phyloP scores from a whole-genome alignment of 129 eudicot species.

The sunflower (Helianthus annuus) region DNA sequence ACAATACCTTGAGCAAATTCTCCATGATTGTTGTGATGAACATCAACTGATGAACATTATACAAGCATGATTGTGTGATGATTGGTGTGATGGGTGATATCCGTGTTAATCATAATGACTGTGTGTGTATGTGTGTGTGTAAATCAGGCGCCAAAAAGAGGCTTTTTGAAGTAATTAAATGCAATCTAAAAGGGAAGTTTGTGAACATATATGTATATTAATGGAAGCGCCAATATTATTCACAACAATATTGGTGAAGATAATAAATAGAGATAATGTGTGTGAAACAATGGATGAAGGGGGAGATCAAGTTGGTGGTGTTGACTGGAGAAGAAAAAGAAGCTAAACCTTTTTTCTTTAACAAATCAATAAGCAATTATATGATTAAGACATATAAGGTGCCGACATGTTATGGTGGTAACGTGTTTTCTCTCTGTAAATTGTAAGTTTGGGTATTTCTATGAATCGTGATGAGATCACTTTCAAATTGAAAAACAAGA shows the following conservation, averaged over 20 bases:
- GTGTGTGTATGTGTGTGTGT: not conserved
- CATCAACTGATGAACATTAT: too few species aligned
- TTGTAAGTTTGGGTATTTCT: too few species aligned
- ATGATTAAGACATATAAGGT: too few species aligned
- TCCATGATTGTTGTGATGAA: conserved; percentile 31
- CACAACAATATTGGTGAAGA: conserved; percentile 28
- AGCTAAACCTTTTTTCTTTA: too few species aligned
- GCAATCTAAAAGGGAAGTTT: conserved; percentile 20
- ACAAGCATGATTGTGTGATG: not conserved
- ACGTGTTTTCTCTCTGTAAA: too few species aligned
- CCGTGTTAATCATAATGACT: conserved; percentile 7
- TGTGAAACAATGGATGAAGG: not conserved
- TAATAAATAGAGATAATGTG: conserved; percentile 25
- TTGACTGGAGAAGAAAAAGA: too few species aligned
- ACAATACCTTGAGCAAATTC: conserved; percentile 22
- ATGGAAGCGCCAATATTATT: conserved; percentile 21
- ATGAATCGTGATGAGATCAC: too few species aligned
- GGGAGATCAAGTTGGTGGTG: too few species aligned
- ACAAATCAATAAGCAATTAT: too few species aligned
- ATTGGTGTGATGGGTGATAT: conserved; percentile 17
- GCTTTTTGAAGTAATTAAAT: conserved; percentile 9
- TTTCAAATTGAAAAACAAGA: too few species aligned
- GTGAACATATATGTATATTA: not conserved
- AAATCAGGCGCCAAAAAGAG: conserved; percentile 1
- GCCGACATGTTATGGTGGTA: too few species aligned